Evolutionary conservation across 768 basidiomycete genomes (phyloP).

Genomic region (Pisolithus tinctorius): DNA sequence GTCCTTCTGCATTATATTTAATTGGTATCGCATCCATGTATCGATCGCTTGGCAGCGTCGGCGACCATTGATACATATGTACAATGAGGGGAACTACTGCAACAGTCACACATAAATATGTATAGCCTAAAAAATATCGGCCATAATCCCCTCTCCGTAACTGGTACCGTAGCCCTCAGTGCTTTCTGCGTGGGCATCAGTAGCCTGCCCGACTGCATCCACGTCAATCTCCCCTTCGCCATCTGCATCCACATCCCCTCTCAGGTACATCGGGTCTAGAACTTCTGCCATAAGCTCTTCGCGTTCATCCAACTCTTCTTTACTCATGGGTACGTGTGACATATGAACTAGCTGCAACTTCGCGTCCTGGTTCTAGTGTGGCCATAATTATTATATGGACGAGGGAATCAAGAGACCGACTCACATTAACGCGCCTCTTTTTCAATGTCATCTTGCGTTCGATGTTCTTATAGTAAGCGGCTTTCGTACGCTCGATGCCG

Average conservation of each 20-base stretch:
- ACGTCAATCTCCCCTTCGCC: slow-evolving; percentile 52
- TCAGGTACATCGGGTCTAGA: slow-evolving; percentile 55
- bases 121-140: slow-evolving; percentile 26
- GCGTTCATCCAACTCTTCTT: slow-evolving; percentile 73
- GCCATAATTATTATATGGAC: not conserved
- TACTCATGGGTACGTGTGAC: slow-evolving; percentile 61
- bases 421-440: slow-evolving; percentile 75
- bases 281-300: slow-evolving; percentile 75
- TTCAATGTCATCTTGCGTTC: slow-evolving; percentile 84
- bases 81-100: no score
- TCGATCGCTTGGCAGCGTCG: no score
- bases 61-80: no score
- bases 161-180: slow-evolving; percentile 33
- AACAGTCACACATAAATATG: slow-evolving; percentile 1
- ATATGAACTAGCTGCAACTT: slow-evolving; percentile 81
- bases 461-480: slow-evolving; percentile 86
- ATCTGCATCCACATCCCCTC: slow-evolving; percentile 47
- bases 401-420: slow-evolving; percentile 17
- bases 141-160: slow-evolving; percentile 20
- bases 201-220: slow-evolving; percentile 55
- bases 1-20: no score
- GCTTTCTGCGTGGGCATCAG: slow-evolving; percentile 42
- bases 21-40: no score
- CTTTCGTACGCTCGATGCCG: slow-evolving; percentile 41
- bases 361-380: slow-evolving; percentile 54